These are phyloP conservation scores for Schwanniomyces vanrijiae DNA, from an alignment of 805 yeast genomes.

Conservation along the genomic window DNA sequence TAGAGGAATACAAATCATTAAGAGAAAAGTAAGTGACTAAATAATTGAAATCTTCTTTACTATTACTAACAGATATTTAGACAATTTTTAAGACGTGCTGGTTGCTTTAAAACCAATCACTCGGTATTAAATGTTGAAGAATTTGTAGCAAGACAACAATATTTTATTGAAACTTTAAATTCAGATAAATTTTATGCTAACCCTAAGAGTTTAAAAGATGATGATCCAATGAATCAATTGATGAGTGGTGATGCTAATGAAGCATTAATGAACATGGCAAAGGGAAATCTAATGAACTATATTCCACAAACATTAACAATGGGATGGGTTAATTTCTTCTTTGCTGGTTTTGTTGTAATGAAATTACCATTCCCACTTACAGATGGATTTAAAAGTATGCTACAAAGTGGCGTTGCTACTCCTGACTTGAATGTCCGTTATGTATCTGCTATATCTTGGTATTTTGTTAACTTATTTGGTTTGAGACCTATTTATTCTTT, in stretches of 20 bases:
- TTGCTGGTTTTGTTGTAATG: constrained; percentile 83
- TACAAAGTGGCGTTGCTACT: constrained; percentile 84
- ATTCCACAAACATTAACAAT: constrained; percentile 91
- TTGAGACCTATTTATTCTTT: constrained; percentile 76
- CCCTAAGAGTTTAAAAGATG: constrained; percentile 27
- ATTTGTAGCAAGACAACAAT: constrained; percentile 52
- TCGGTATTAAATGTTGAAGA: constrained; percentile 50
- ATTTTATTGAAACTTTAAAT: constrained; percentile 47
- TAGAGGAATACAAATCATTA: constrained; percentile 48
- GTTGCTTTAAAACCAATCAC: constrained; percentile 55
- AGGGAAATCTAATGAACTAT: constrained; percentile 77
- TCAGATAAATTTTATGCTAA: constrained; percentile 56
- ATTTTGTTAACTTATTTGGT: constrained; percentile 84
- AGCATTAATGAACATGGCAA: constrained; percentile 71
- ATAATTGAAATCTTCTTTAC: background rate
- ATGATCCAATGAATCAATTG: constrained; percentile 56
- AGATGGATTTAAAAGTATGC: constrained; percentile 83
- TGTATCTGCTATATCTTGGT: constrained; percentile 95
- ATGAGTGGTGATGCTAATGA: constrained; percentile 72
- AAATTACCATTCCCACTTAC: constrained; percentile 89
- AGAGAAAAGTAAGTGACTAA: constrained; percentile 28
- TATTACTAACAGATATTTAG: constrained; percentile 15
- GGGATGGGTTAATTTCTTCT: constrained; percentile 95
- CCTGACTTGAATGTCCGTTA: constrained; percentile 85
- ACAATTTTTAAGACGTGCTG: constrained; percentile 61